Evolutionary conservation across 2,329 filamentous ascomycete genomes (phyloP).

Genomic region (Didymella glomerata): DNA sequence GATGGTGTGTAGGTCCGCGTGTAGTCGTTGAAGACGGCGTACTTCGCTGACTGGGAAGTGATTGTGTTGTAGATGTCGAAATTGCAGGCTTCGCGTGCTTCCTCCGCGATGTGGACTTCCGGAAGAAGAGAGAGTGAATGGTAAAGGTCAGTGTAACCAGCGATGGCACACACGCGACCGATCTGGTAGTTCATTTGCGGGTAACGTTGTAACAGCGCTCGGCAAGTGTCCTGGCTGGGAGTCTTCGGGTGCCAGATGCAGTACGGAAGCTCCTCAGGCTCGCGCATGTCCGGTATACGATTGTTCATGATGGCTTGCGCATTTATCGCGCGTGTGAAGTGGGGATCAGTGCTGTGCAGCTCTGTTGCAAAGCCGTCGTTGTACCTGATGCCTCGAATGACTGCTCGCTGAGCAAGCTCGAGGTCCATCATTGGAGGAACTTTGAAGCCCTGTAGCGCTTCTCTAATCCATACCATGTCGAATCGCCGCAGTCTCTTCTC

Average conservation of each 20-base stretch:
- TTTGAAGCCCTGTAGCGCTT: neutral
- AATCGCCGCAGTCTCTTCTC: neutral
- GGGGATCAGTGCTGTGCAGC: neutral
- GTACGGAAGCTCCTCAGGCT: neutral
- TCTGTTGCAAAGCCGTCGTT: neutral
- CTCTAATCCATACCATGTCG: neutral
- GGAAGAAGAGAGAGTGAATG: neutral
- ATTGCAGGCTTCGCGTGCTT: neutral
- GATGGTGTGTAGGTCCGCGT: neutral
- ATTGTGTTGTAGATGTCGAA: neutral
- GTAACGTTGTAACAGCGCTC: neutral
- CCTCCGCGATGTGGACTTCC: neutral
- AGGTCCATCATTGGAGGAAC: neutral
- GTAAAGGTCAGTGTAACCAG: neutral
- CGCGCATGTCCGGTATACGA: neutral
- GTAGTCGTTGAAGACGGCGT: neutral
- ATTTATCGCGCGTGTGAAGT: neutral
- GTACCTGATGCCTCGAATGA: neutral
- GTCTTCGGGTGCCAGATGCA: neutral
- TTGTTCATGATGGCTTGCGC: neutral
- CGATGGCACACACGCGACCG: neutral
- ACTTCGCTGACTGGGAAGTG: neutral
- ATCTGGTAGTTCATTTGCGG: neutral
- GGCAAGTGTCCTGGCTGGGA: neutral
- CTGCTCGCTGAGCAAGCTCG: neutral